Percentiles rank a stretch among this genome's conserved stretches.
phyloP scores from a whole-genome alignment of 208 protist genomes.

The Trypanosoma avium region DNA sequence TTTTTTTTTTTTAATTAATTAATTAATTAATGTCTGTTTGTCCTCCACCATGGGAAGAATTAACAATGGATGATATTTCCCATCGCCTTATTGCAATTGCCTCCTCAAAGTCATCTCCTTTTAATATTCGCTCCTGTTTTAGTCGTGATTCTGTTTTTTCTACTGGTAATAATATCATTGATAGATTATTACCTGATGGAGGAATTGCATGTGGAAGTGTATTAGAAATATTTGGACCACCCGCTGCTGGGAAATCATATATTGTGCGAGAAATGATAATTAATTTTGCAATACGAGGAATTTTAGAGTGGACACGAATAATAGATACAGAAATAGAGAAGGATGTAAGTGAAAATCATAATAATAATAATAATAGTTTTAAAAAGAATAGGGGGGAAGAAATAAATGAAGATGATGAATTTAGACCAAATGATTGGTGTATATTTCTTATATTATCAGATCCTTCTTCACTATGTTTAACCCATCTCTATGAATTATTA shows the following conservation, averaged over 20 bases:
- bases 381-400: background rate
- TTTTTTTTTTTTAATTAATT: background rate
- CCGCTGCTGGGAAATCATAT: constrained; percentile 20
- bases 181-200: constrained; percentile 25
- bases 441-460: constrained; percentile 20
- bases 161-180: constrained; percentile 15
- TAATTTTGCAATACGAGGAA: constrained; percentile 14
- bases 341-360: background rate
- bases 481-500: background rate
- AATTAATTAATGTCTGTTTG: background rate
- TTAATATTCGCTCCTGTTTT: background rate
- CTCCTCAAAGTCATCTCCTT: background rate
- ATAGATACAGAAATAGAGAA: background rate
- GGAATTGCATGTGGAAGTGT: constrained; percentile 22
- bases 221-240: constrained; percentile 27
- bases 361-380: background rate
- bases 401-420: background rate
- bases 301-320: constrained; percentile 7
- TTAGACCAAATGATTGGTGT: constrained; percentile 17
- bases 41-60: constrained; percentile 10
- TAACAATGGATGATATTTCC: constrained; percentile 16
- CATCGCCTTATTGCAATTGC: constrained; percentile 9
- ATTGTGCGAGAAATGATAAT: constrained; percentile 17
- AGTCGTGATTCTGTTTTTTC: constrained; percentile 16
- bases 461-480: constrained; percentile 3